Evolutionary conservation across 225 moss, liverwort and hornwort genomes (phyloP).

Genomic region (Bryum argenteum): DNA sequence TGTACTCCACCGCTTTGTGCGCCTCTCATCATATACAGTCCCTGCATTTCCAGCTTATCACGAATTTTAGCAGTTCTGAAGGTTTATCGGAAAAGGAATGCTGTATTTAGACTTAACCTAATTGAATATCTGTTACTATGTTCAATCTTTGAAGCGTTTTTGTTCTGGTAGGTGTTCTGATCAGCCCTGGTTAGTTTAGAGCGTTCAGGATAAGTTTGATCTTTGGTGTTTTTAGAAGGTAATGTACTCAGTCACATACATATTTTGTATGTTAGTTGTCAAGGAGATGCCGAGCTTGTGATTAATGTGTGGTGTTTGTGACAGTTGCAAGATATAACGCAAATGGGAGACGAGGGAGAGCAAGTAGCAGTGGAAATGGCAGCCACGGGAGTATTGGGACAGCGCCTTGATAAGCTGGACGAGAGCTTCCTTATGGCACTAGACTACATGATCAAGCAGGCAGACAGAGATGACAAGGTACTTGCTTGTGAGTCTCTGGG

Average conservation of each 20-base stretch:
- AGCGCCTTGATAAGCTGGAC: constrained; percentile 88
- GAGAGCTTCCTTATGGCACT: constrained; percentile 91
- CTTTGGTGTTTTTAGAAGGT: background rate
- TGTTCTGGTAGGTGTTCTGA: too few species aligned
- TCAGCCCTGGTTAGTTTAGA: background rate
- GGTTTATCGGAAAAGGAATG: background rate
- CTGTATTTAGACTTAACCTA: too few species aligned
- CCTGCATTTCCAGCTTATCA: background rate
- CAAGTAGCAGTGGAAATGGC: constrained; percentile 90
- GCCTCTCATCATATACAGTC: background rate
- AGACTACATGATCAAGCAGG: constrained; percentile 86
- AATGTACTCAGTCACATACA: background rate
- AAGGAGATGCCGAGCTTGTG: constrained; percentile 1
- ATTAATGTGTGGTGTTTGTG: constrained; percentile 17
- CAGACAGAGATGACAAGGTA: constrained; percentile 95
- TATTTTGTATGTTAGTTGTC: background rate
- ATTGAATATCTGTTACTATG: too few species aligned
- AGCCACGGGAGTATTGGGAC: constrained; percentile 82
- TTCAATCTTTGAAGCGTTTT: too few species aligned
- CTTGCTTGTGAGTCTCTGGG: constrained; percentile 43
- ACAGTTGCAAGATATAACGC: constrained; percentile 80
- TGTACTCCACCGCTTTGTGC: too few species aligned
- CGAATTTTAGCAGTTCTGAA: background rate
- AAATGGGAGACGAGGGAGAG: constrained; percentile 80
- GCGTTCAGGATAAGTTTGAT: background rate